Conservation (phyloP, 257 asterid species). For the Ajuga chamaepitys region DNA sequence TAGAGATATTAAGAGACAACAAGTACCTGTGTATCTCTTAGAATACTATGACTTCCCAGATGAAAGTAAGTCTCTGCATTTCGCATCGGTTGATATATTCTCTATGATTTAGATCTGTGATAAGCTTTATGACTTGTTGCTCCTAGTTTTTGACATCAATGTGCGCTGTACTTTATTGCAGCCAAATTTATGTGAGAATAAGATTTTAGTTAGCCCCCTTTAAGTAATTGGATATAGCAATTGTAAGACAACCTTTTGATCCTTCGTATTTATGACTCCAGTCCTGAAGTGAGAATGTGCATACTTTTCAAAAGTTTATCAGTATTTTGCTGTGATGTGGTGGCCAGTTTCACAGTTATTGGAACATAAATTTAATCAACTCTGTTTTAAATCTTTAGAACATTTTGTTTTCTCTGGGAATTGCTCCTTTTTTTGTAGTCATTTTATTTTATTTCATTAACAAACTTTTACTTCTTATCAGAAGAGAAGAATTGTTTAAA, state of each 20-base stretch:
- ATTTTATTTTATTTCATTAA: too few relatives aligned
- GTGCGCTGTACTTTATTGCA: too few relatives aligned
- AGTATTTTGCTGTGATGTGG: too few relatives aligned
- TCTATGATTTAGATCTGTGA: not conserved
- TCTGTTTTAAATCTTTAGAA: too few relatives aligned
- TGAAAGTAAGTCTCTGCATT: slow-evolving; percentile 41
- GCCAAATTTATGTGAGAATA: not conserved
- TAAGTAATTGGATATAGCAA: not conserved
- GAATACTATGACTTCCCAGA: slow-evolving; percentile 56
- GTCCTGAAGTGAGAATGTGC: too few relatives aligned
- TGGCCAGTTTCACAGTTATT: too few relatives aligned
- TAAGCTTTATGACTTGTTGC: not conserved
- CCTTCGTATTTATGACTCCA: not conserved
- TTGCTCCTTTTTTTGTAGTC: too few relatives aligned
- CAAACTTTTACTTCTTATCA: too few relatives aligned
- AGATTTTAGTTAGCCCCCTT: not conserved
- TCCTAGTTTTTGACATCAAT: slow-evolving; percentile 6
- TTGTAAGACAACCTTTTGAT: not conserved
- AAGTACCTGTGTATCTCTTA: slow-evolving; percentile 11
- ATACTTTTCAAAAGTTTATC: too few relatives aligned
- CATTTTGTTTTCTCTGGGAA: too few relatives aligned
- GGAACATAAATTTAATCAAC: too few relatives aligned
- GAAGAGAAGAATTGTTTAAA: too few relatives aligned
- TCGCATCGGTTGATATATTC: not conserved
- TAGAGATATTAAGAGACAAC: slow-evolving; percentile 15